phyloP scores from a whole-genome alignment of 257 asterid species.

The Solanum virginianum region DNA sequence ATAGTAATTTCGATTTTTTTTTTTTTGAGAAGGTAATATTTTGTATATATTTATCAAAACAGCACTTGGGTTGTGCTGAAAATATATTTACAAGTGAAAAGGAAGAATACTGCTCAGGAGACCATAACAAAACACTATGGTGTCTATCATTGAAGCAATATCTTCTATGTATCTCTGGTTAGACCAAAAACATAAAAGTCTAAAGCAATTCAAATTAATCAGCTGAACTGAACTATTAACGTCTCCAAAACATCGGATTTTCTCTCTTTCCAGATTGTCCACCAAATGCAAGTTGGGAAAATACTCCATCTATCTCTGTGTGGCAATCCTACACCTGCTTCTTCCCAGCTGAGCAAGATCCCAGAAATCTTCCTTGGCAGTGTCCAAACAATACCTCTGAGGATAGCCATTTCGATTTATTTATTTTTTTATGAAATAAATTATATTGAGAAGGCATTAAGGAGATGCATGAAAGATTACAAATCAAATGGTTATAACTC shows the following conservation, averaged over 20 bases:
- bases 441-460: too few species aligned
- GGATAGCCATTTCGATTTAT: not conserved
- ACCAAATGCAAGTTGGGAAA: not conserved
- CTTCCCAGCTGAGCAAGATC: not conserved
- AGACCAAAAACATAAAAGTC: not conserved
- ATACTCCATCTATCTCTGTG: not conserved
- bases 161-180: not conserved
- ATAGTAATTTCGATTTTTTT: not conserved
- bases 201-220: not conserved
- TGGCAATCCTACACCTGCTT: not conserved
- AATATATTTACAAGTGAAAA: not conserved
- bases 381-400: not conserved
- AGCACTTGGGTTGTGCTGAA: not conserved
- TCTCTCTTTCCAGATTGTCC: not conserved
- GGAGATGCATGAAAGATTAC: too few species aligned
- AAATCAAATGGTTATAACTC: too few species aligned
- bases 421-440: not conserved
- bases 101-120: not conserved
- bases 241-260: not conserved
- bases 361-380: not conserved
- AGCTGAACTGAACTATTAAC: not conserved
- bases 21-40: not conserved
- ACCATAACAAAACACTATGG: not conserved
- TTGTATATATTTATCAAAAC: not conserved
- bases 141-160: not conserved